A percentile compares a stretch with the other conserved stretches of the same genome.
phyloP scores from a whole-genome alignment of 768 basidiomycete genomes.

The Hysterangium stoloniferum region DNA sequence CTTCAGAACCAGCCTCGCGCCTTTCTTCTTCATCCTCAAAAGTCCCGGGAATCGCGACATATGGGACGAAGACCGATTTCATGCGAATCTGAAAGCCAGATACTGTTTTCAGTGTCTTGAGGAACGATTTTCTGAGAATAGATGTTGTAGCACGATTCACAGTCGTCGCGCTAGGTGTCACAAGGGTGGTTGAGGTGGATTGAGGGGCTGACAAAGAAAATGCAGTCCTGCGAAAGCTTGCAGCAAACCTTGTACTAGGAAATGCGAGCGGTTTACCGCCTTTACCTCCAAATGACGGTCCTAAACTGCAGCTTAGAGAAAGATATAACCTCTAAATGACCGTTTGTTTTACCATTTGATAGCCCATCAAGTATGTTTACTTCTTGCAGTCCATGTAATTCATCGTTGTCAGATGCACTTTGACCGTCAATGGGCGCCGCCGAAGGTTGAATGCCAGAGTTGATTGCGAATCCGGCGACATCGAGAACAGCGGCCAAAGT shows the following conservation, averaged over 20 bases:
- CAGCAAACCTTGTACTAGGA: conserved; percentile 66
- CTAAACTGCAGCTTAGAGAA: conserved; percentile 21
- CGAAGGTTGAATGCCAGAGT: conserved; percentile 20
- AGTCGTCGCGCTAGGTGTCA: conserved; percentile 35
- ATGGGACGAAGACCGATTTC: conserved; percentile 90
- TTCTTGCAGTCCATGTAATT: conserved; percentile 50
- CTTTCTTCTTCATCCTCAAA: conserved; percentile 44
- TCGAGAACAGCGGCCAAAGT: conserved; percentile 21
- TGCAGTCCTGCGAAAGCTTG: conserved; percentile 55
- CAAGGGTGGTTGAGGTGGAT: conserved; percentile 33
- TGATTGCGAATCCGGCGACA: conserved; percentile 12
- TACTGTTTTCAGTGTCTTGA: conserved; percentile 68
- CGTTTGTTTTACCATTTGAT: conserved; percentile 40
- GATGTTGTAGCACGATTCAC: conserved; percentile 34
- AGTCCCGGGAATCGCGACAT: conserved; percentile 56
- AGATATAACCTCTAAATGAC: not conserved
- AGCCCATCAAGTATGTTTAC: conserved; percentile 64
- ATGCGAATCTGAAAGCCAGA: conserved; percentile 86
- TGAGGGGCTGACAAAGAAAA: conserved; percentile 52
- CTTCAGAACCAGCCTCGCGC: conserved; percentile 63
- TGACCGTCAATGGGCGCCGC: conserved; percentile 26
- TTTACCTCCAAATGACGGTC: conserved; percentile 35
- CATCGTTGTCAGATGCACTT: conserved; percentile 27
- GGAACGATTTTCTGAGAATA: conserved; percentile 79
- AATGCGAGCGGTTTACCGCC: conserved; percentile 35